A percentile compares a stretch with the other conserved stretches of the same genome.
These are phyloP conservation scores for Otatea glauca DNA, from an alignment of 176 grass and related monocot species.

Conservation along the genomic window DNA sequence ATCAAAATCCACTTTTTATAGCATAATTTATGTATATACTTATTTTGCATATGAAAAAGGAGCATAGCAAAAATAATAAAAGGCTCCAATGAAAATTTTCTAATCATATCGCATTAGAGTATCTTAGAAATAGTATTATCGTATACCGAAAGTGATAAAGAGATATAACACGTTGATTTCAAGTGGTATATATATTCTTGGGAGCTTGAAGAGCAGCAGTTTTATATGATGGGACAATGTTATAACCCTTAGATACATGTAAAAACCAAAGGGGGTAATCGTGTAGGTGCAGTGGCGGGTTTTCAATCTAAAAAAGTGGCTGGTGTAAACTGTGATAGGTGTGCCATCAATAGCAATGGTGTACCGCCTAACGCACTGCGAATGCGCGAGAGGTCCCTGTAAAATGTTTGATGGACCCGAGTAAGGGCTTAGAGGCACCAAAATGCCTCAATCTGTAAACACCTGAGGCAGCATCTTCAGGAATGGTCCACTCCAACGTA, in stretches of 20 bases:
- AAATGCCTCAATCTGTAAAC: conserved; percentile 94
- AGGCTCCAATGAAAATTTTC: too few species aligned
- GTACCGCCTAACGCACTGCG: conserved; percentile 52
- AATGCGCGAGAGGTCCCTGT: conserved; percentile 85
- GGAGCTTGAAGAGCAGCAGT: not conserved
- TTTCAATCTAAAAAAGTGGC: not conserved
- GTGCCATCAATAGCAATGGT: not conserved
- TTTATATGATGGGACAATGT: not conserved
- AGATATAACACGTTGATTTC: too few species aligned
- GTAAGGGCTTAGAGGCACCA: conserved; percentile 76
- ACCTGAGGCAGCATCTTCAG: conserved; percentile 58
- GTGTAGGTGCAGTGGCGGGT: not conserved
- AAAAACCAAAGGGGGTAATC: not conserved
- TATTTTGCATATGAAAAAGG: too few species aligned
- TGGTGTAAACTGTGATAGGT: not conserved
- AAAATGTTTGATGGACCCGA: conserved; percentile 78
- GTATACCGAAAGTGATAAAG: too few species aligned
- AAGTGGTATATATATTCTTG: not conserved
- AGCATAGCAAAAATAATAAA: too few species aligned
- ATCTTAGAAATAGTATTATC: too few species aligned
- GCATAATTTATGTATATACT: too few species aligned
- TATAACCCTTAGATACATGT: not conserved
- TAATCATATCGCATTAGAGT: too few species aligned
- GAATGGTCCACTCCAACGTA: conserved; percentile 81
- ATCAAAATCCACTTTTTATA: too few species aligned